A percentile compares a stretch with the other conserved stretches of the same genome.
These are phyloP conservation scores for Entonaema liquescens DNA, from an alignment of 495 filamentous ascomycete species.

Conservation along the genomic window DNA sequence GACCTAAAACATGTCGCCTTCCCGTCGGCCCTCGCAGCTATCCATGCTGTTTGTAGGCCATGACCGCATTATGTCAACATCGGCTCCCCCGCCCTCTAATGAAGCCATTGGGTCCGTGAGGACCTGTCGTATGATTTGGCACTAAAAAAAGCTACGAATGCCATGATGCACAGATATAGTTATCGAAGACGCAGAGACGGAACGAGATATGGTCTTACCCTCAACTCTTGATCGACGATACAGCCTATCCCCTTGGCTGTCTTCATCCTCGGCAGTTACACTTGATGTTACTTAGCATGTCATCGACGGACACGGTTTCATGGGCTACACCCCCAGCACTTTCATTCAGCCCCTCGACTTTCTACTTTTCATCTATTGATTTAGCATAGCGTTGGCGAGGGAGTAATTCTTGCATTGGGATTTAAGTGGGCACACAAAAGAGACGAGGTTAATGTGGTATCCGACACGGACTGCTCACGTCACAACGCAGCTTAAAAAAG, in stretches of 20 bases:
- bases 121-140: constrained; percentile 24
- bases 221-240: constrained; percentile 10
- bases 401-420: constrained; percentile 30
- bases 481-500: constrained; percentile 20
- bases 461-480: constrained; percentile 18
- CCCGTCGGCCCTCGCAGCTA: constrained; percentile 57
- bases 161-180: constrained; percentile 25
- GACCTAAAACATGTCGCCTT: constrained; percentile 49
- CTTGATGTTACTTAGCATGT: constrained; percentile 23
- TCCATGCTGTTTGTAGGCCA: constrained; percentile 58
- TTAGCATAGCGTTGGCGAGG: constrained; percentile 42
- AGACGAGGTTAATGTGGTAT: constrained; percentile 35
- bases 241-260: constrained; percentile 5
- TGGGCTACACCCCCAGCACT: constrained; percentile 29
- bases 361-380: constrained; percentile 16
- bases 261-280: constrained; percentile 20
- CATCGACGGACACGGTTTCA: constrained; percentile 17
- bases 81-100: constrained; percentile 50
- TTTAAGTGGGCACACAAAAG: constrained; percentile 33
- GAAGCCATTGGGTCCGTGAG: constrained; percentile 27
- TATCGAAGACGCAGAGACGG: constrained; percentile 39
- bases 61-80: constrained; percentile 56
- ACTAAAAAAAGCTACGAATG: constrained; percentile 30
- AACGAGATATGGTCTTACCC: constrained; percentile 19
- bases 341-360: constrained; percentile 8